These are phyloP conservation scores for Solanum medicagineum DNA, from an alignment of 257 asterid species.

Conservation along the genomic window DNA sequence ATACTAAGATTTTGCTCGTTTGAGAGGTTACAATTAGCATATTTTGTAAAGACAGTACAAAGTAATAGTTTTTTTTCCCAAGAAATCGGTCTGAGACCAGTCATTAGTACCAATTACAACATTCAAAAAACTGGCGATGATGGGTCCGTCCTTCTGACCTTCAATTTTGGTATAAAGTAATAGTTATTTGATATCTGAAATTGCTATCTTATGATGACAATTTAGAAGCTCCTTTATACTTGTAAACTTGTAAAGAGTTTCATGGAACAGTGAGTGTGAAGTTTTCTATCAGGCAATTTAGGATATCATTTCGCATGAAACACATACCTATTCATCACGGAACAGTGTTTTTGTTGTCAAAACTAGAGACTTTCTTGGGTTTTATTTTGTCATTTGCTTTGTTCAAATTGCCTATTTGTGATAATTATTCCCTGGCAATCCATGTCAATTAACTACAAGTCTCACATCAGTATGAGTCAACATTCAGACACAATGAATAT, in stretches of 20 bases:
- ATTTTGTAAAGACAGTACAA: background rate
- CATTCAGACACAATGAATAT: background rate
- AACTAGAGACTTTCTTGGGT: background rate
- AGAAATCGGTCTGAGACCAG: background rate
- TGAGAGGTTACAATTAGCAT: background rate
- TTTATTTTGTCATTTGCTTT: background rate
- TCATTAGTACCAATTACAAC: background rate
- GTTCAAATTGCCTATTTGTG: background rate
- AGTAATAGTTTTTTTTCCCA: background rate
- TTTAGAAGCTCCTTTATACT: background rate
- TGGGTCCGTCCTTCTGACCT: background rate
- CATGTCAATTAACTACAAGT: background rate
- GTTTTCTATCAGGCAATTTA: background rate
- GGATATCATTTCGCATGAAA: background rate
- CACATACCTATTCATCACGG: background rate
- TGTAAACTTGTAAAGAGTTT: background rate
- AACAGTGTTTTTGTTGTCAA: background rate
- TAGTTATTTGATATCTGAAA: background rate
- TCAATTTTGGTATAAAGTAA: background rate
- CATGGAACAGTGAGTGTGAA: background rate
- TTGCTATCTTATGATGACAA: background rate
- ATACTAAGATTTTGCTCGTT: background rate
- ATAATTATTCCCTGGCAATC: background rate
- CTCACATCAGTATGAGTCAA: background rate
- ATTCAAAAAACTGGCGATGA: background rate